Base-by-base conservation (phyloP, 192 early-diverging fungal genomes). In the Coemansia sp. region DNA sequence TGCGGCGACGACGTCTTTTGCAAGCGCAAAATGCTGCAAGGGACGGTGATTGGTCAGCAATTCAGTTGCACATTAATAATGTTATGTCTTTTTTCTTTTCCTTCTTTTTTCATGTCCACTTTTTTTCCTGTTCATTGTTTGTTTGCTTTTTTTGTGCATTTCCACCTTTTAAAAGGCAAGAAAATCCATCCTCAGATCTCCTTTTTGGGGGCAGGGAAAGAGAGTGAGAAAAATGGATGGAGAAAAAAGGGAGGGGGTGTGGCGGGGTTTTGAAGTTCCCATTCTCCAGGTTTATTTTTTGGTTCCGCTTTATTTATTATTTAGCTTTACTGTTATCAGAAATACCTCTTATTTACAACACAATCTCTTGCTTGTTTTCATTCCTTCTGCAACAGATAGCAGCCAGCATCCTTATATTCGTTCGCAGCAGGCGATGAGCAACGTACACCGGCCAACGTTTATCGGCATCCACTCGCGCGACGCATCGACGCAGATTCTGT, bases 401-500 rank as follows among this genome's bases (percentile, higher is more conserved):
- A 26, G 3, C 26, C 26, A 26, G 26, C 3, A 26, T 26, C 26
- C 26, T 18, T 44, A 15, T 6, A 6, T n/a, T 54, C 7, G 1
- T 54, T 6, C 52, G 26, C 19, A 54, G 9, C 1, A 18, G 3
- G 12, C 7, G 3, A 56, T 56, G 54, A 23, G 54, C 54, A 39
- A 59, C n/a, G 43, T 62, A 8, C 64, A 67, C 54, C 50, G 74
- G 13, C 73, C 73, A 3, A 67, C 79, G 23, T 81, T 72, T 49
- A 57, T 81, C 6, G 79, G 70, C 15, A 81, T 81, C 21, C 73
- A 81, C 60, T 56, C 73, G 40, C 73, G 79, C 4, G 74, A 81
- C 47, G 63, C 56, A 23, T 57, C 56, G 32, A 75, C 74, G 1
- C 73, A 75, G 23, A 57, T 81, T 19, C 70, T 81, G 41, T 81